Evolutionary conservation across 345 rosid species (phyloP), one percentile per base, ranked within the genome.

Genomic region (Anacardium occidentale): DNA sequence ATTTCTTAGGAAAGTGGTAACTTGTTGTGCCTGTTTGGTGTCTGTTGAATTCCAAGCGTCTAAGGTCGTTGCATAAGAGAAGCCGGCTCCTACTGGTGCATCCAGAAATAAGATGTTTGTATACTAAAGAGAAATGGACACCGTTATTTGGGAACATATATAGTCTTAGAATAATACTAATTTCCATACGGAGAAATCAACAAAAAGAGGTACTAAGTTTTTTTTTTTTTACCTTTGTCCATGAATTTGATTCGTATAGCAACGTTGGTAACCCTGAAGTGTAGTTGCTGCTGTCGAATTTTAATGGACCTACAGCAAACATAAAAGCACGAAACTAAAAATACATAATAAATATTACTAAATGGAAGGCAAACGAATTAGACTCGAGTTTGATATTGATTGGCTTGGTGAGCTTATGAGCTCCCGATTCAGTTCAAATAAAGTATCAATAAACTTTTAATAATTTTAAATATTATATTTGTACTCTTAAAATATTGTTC

Each of bases 181-280:
- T 29, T 29, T n/a, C 11, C 26, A 71, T 42, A 12, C 17, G 24
- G n/a, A n/a, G 40, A 57, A 29, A 26, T 26, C 4, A 22, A 1
- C n/a, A 4, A 8, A n/a, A 56, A 20, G 1, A 11, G 6, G 4
- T 1, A 37, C 3, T 2, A 7, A 7, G n/a, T n/a, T n/a, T n/a
- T 14, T 53, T 5, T 20, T 8, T 24, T 32, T 13, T 34, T 45
- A 80, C 83, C 80, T 73, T 80, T 7, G 83, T 25, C 83, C 83
- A 80, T 45, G 80, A 20, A 40, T 56, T 7, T 18, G 62, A 45
- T 63, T 71, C 76, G 32, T 74, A 47, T 0, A 75, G 52, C 60
- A 73, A 59, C 5, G 52, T 51, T 0, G 79, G 81, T 53, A 75
- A 22, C 15, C 76, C 77, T 10, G 79, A 77, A 2, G 64, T 55